These are phyloP conservation scores for Boletus semigastroideus DNA, from an alignment of 1,284 basidiomycete genomes.

Conservation along the genomic window DNA sequence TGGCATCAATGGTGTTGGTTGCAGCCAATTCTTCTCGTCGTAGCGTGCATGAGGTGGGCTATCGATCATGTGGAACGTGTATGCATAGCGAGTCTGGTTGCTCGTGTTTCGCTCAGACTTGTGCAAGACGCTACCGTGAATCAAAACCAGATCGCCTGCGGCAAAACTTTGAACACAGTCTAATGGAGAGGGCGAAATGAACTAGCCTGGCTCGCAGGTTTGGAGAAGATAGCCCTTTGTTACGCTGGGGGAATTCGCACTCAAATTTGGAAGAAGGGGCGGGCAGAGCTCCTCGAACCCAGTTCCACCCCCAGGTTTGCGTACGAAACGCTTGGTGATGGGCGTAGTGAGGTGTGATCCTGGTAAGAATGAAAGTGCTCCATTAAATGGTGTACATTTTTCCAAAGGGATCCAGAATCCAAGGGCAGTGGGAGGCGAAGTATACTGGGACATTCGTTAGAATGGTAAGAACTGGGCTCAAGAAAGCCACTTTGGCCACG, in stretches of 20 bases:
- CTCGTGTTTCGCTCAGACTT: slow-evolving; percentile 82
- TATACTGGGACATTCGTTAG: slow-evolving; percentile 60
- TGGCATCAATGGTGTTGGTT: slow-evolving; percentile 79
- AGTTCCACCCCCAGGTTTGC: slow-evolving; percentile 70
- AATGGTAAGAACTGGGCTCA: not conserved
- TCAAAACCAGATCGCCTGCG: slow-evolving; percentile 81
- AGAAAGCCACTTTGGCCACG: slow-evolving; percentile 16
- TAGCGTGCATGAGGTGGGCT: slow-evolving; percentile 62
- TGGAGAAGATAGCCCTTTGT: slow-evolving; percentile 66
- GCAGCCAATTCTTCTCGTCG: slow-evolving; percentile 86
- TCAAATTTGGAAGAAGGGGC: slow-evolving; percentile 35
- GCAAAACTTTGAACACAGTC: not conserved
- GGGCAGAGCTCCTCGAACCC: slow-evolving; percentile 68
- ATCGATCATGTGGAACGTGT: slow-evolving; percentile 94
- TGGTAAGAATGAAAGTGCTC: slow-evolving; percentile 88
- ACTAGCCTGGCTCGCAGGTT: slow-evolving; percentile 72
- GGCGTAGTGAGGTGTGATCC: slow-evolving; percentile 80
- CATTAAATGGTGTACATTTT: slow-evolving; percentile 80
- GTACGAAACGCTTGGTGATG: slow-evolving; percentile 82
- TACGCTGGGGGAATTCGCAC: not conserved
- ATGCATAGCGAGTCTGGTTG: slow-evolving; percentile 78
- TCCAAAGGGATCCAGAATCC: slow-evolving; percentile 97
- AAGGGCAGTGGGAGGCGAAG: slow-evolving; percentile 85
- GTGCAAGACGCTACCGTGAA: slow-evolving; percentile 89
- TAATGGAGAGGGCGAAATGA: not conserved